These are phyloP conservation scores for Leccinum insigne DNA, from an alignment of 1,284 basidiomycete genomes.

Conservation along the genomic window DNA sequence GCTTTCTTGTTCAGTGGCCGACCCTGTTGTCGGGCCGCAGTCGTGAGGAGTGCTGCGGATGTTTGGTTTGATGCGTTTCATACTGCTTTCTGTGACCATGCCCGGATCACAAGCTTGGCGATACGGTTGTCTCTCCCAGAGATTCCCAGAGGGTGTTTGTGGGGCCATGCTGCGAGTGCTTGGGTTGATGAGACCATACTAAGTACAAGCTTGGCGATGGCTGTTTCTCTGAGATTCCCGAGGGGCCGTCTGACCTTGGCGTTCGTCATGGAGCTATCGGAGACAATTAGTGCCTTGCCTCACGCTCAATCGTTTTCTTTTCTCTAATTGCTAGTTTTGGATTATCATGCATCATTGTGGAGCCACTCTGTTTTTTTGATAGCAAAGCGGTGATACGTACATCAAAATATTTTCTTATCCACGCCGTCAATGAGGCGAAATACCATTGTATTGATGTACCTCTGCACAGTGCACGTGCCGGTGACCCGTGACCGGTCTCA, in stretches of 20 bases:
- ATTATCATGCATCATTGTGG: no score
- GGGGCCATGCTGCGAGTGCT: slow-evolving; percentile 51
- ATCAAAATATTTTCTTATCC: neutral
- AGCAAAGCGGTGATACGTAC: neutral
- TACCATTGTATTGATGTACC: neutral
- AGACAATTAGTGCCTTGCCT: neutral
- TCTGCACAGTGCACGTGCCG: no score
- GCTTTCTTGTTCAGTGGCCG: slow-evolving; percentile 90
- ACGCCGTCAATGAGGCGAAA: neutral
- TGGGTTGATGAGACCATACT: slow-evolving; percentile 47
- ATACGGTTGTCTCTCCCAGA: slow-evolving; percentile 1
- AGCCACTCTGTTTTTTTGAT: neutral
- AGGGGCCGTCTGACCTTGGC: slow-evolving; percentile 2
- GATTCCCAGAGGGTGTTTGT: slow-evolving; percentile 1
- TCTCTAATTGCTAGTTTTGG: neutral
- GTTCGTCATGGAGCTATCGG: slow-evolving; percentile 25
- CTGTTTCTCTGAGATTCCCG: neutral
- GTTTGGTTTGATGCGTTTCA: slow-evolving; percentile 54
- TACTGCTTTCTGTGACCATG: neutral
- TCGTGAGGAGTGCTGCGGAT: slow-evolving; percentile 55
- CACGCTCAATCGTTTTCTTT: neutral
- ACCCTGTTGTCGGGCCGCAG: slow-evolving; percentile 45
- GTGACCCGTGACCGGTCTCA: neutral
- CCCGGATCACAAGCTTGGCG: neutral
- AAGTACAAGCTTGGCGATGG: neutral